Conservation (phyloP, 495 filamentous ascomycete genomes). For the Jackrogersella minutella region DNA sequence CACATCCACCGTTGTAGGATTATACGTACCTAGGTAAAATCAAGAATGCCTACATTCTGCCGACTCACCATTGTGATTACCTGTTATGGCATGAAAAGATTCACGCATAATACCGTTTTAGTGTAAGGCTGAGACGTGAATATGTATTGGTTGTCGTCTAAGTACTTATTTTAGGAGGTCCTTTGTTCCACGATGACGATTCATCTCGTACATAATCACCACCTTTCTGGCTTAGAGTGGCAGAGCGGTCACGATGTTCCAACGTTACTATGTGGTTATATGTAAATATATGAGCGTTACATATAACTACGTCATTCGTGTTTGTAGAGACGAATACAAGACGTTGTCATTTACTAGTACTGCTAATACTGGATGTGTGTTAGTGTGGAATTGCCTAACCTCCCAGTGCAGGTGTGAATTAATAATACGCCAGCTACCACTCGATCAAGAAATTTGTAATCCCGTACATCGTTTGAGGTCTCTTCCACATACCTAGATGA, state of each 20-base stretch:
- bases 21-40: no score
- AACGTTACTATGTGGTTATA: no score
- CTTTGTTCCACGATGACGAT: neutral
- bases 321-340: no score
- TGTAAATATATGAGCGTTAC: no score
- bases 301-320: no score
- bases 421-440: neutral
- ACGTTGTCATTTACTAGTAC: no score
- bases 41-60: neutral
- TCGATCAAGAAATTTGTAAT: constrained; percentile 11
- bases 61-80: neutral
- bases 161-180: neutral
- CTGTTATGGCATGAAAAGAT: neutral
- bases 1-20: no score
- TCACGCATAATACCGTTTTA: neutral
- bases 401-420: no score
- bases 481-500: neutral
- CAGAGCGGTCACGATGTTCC: no score
- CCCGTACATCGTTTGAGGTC: neutral
- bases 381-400: no score
- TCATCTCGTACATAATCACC: neutral
- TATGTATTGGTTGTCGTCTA: neutral
- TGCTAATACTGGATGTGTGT: neutral
- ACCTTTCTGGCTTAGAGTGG: no score
- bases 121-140: neutral